These are phyloP conservation scores for Penicillium sclerotigenum DNA, from an alignment of 2,329 filamentous ascomycete species.

Conservation along the genomic window DNA sequence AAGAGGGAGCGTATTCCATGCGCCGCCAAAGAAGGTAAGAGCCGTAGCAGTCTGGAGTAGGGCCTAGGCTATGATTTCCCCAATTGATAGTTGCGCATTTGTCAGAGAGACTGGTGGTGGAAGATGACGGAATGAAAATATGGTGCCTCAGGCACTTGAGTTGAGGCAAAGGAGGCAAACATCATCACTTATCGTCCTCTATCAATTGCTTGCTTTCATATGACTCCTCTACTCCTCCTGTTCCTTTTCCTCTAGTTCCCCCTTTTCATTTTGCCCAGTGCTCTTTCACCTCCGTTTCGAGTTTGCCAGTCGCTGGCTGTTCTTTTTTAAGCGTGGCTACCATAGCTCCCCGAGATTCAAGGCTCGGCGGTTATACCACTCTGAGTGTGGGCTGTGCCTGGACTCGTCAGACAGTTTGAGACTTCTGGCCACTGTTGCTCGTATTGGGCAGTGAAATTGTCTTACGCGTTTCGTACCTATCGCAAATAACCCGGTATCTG, in stretches of 20 bases:
- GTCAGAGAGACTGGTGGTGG: slow-evolving; percentile 1
- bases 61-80: not conserved
- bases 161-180: slow-evolving; percentile 22
- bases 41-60: not conserved
- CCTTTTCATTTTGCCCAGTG: not conserved
- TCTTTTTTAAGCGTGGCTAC: not conserved
- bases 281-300: not conserved
- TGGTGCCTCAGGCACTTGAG: slow-evolving; percentile 8
- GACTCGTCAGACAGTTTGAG: slow-evolving; percentile 17
- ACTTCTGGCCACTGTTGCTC: slow-evolving; percentile 10
- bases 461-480: slow-evolving; percentile 3
- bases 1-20: not conserved
- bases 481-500: not conserved
- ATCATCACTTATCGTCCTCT: slow-evolving; percentile 22
- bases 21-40: not conserved
- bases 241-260: slow-evolving; percentile 5
- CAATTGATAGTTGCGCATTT: not conserved
- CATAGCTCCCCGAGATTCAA: slow-evolving; percentile 6
- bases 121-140: slow-evolving; percentile 6
- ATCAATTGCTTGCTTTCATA: slow-evolving; percentile 6
- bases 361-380: slow-evolving; percentile 18
- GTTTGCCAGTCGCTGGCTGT: not conserved
- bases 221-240: slow-evolving; percentile 6
- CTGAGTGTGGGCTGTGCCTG: slow-evolving; percentile 17
- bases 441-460: slow-evolving; percentile 9